Conservation (phyloP, 345 rosid species). For the Citrus sp. region DNA sequence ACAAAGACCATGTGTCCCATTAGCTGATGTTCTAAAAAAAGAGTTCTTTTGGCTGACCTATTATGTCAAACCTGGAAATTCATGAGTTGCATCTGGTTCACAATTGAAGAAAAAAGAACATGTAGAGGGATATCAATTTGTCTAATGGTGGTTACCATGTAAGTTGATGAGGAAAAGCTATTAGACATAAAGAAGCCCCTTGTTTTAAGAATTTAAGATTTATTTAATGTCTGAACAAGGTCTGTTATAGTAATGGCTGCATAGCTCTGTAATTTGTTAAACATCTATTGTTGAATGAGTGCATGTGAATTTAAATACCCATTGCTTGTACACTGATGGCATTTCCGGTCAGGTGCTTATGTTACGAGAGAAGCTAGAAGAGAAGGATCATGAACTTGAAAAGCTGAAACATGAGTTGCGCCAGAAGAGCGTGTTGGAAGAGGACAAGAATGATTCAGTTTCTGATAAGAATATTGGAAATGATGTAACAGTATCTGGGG, state of each 20-base stretch:
- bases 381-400: slow-evolving; percentile 52
- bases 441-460: slow-evolving; percentile 29
- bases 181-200: no score
- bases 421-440: slow-evolving; percentile 28
- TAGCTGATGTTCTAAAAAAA: neutral
- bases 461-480: slow-evolving; percentile 28
- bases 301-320: neutral
- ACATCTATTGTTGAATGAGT: neutral
- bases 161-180: neutral
- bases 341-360: slow-evolving; percentile 50
- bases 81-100: neutral
- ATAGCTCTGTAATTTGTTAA: neutral
- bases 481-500: slow-evolving; percentile 17
- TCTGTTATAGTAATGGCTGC: neutral
- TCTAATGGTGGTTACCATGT: neutral
- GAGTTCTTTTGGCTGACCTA: neutral
- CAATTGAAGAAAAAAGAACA: neutral
- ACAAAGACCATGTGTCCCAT: neutral
- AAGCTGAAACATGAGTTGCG: slow-evolving; percentile 43
- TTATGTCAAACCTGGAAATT: neutral
- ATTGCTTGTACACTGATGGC: neutral
- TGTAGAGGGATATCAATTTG: neutral
- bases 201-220: no score
- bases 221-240: neutral
- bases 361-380: slow-evolving; percentile 68